Conservation (phyloP, 225 moss, liverwort and hornwort species). For the Straminergon stramineum region DNA sequence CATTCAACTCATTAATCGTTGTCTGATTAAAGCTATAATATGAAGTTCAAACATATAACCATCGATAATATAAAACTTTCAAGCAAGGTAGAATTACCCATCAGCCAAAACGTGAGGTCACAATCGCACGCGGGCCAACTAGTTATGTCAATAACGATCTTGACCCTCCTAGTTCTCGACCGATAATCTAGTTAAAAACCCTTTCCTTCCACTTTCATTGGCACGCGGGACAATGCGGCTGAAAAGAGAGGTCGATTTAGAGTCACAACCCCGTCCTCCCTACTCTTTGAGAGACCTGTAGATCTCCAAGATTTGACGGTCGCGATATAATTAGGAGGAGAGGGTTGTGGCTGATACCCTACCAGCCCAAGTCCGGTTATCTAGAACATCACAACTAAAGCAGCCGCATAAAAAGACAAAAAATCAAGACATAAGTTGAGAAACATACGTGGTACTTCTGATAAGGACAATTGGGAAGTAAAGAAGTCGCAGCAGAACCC, state of each 20-base stretch:
- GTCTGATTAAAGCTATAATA: background rate
- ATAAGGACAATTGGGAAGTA: slow-evolving; percentile 68
- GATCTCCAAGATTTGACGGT: background rate
- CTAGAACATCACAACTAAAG: background rate
- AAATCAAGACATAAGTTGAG: background rate
- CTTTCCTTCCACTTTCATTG: background rate
- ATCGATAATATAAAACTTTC: background rate
- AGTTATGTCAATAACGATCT: background rate
- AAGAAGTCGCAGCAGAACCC: slow-evolving; percentile 81
- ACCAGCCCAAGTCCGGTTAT: background rate
- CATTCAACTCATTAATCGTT: background rate
- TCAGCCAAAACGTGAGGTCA: background rate
- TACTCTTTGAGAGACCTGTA: background rate
- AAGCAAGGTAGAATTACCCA: background rate
- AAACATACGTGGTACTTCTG: slow-evolving; percentile 63
- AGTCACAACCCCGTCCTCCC: background rate
- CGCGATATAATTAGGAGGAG: background rate
- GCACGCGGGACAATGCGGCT: background rate
- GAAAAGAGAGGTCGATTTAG: background rate
- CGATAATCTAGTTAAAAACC: background rate
- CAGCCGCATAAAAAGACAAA: background rate
- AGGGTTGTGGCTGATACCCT: background rate
- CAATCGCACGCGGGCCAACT: background rate
- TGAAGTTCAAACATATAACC: background rate
- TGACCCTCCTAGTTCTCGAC: background rate